These are phyloP conservation scores for Solanum clarkiae DNA, from an alignment of 257 asterid species.

Conservation along the genomic window DNA sequence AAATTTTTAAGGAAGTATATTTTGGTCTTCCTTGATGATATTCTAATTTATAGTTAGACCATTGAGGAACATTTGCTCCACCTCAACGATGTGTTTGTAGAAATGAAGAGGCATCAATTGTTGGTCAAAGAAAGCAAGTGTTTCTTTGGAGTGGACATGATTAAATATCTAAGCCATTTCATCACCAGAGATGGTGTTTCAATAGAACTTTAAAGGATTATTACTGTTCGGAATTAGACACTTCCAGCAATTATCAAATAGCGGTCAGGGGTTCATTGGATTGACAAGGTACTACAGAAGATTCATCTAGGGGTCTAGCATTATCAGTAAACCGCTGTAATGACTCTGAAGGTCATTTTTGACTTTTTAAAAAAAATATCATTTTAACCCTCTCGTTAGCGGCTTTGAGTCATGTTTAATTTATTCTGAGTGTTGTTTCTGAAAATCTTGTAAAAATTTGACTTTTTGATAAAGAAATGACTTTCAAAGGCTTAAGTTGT, in stretches of 20 bases:
- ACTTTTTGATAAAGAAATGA: too few species aligned
- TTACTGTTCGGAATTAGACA: background rate
- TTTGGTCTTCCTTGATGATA: background rate
- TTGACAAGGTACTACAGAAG: background rate
- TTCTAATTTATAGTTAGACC: background rate
- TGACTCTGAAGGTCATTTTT: too few species aligned
- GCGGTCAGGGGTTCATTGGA: background rate
- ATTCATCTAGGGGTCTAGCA: background rate
- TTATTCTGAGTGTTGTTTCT: too few species aligned
- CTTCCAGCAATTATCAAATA: background rate
- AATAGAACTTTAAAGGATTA: background rate
- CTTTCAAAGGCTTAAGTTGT: too few species aligned
- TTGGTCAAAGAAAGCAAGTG: background rate
- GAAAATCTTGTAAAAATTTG: too few species aligned
- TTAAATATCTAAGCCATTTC: too few species aligned
- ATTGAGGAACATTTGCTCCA: background rate
- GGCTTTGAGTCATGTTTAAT: too few species aligned
- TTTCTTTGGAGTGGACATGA: background rate
- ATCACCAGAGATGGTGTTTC: background rate
- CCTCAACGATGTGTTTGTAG: background rate
- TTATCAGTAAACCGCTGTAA: background rate
- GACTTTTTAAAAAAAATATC: too few species aligned
- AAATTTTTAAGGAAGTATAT: background rate
- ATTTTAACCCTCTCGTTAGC: too few species aligned
- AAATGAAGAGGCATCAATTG: background rate